Conservation (phyloP, 2,329 filamentous ascomycete species). For the Claviceps purpurea region DNA sequence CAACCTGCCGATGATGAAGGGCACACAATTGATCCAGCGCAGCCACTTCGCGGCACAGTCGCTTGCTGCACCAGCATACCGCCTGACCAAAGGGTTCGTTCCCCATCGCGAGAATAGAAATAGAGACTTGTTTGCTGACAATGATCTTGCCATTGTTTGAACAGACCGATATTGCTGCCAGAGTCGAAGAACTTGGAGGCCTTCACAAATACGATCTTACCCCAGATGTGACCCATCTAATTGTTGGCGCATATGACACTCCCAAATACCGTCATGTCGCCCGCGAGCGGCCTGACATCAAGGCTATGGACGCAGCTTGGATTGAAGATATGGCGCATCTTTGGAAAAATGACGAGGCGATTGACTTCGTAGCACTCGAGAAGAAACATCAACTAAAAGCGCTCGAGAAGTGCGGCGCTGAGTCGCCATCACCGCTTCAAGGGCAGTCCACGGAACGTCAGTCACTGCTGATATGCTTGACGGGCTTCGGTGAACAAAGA, state of each 20-base stretch:
- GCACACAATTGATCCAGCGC: constrained; percentile 38
- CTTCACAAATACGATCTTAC: constrained; percentile 82
- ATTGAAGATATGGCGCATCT: constrained; percentile 63
- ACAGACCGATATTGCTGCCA: constrained; percentile 44
- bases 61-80: constrained; percentile 81
- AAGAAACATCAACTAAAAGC: constrained; percentile 48
- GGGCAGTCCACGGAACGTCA: constrained; percentile 18
- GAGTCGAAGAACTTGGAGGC: constrained; percentile 72
- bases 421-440: constrained; percentile 15
- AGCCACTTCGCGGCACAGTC: constrained; percentile 57
- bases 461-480: constrained; percentile 39
- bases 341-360: constrained; percentile 72
- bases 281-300: constrained; percentile 73
- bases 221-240: constrained; percentile 87
- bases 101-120: not conserved
- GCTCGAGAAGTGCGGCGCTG: constrained; percentile 41
- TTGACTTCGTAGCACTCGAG: constrained; percentile 61
- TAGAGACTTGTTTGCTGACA: not conserved
- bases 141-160: not conserved
- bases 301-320: constrained; percentile 71
- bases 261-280: constrained; percentile 94
- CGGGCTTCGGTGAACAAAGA: constrained; percentile 49
- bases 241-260: constrained; percentile 80
- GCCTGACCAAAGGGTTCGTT: constrained; percentile 60
- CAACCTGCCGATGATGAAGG: constrained; percentile 14